phyloP scores from a whole-genome alignment of 495 filamentous ascomycete genomes.

The Penicillium herquei region DNA sequence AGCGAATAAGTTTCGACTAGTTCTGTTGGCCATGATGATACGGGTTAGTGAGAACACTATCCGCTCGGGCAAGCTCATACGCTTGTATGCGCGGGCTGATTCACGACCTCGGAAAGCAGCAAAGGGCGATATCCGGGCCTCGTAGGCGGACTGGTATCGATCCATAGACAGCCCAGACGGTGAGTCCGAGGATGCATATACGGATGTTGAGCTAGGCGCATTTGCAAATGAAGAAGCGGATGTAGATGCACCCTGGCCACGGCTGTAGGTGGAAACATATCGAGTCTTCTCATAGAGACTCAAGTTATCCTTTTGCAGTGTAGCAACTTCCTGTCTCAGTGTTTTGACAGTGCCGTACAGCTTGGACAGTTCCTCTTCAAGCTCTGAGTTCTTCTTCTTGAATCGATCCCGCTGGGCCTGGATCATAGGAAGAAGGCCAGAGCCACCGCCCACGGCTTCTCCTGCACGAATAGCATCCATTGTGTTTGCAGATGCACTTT shows the following conservation, averaged over 20 bases:
- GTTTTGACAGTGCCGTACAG: constrained; percentile 78
- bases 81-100: constrained; percentile 85
- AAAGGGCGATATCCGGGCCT: constrained; percentile 92
- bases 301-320: constrained; percentile 94
- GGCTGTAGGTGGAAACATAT: constrained; percentile 89
- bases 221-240: constrained; percentile 68
- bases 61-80: constrained; percentile 89
- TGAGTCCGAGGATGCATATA: constrained; percentile 59
- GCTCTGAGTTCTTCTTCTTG: constrained; percentile 89
- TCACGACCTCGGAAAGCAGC: constrained; percentile 92
- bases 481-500: constrained; percentile 44
- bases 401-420: constrained; percentile 97
- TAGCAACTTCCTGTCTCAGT: constrained; percentile 84
- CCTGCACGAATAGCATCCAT: constrained; percentile 61
- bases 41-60: constrained; percentile 87
- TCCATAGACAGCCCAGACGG: constrained; percentile 69
- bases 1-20: constrained; percentile 93
- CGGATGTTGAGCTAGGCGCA: constrained; percentile 71
- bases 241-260: constrained; percentile 60
- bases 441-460: constrained; percentile 76
- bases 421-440: constrained; percentile 95
- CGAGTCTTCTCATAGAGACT: constrained; percentile 97
- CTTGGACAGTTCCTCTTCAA: constrained; percentile 88
- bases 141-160: constrained; percentile 89
- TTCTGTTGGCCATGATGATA: constrained; percentile 84